These are phyloP conservation scores for Pichia sp. DNA, from an alignment of 1,139 yeast genomes.

Conservation along the genomic window DNA sequence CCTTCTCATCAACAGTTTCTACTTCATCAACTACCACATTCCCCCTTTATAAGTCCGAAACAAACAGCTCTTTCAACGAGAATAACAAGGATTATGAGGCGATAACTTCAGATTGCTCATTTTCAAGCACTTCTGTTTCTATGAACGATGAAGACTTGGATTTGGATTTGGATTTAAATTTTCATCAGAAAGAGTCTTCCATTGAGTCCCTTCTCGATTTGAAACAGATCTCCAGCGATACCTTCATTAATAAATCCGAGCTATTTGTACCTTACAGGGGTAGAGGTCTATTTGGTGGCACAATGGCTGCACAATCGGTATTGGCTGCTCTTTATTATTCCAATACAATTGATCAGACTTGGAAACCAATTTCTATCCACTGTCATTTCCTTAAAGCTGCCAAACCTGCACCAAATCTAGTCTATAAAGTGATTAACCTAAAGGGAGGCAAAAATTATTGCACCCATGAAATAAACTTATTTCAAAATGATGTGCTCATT, in stretches of 20 bases:
- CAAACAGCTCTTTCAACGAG: too few species aligned
- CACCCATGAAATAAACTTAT: conserved; percentile 50
- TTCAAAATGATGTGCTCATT: conserved; percentile 42
- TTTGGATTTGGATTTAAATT: background rate
- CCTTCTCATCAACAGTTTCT: too few species aligned
- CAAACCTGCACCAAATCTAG: conserved; percentile 37
- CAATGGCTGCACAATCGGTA: conserved; percentile 63
- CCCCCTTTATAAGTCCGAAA: too few species aligned
- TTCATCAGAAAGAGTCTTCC: conserved; percentile 3
- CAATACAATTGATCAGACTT: conserved; percentile 33
- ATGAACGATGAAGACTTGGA: conserved; percentile 1
- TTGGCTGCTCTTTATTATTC: conserved; percentile 44
- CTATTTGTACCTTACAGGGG: conserved; percentile 44
- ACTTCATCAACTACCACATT: too few species aligned
- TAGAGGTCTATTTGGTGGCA: conserved; percentile 75
- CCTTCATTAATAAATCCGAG: conserved; percentile 19
- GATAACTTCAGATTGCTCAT: background rate
- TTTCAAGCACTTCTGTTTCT: conserved; percentile 2
- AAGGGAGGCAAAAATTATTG: conserved; percentile 57
- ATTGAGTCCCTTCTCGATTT: conserved; percentile 13
- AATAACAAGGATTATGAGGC: too few species aligned
- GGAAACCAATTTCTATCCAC: conserved; percentile 43
- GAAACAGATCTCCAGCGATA: conserved; percentile 8
- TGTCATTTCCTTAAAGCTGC: conserved; percentile 48
- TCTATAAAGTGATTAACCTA: conserved; percentile 49